Evolutionary conservation across 2,329 filamentous ascomycete genomes (phyloP).

Genomic region (Hymenoscyphus infarciens): DNA sequence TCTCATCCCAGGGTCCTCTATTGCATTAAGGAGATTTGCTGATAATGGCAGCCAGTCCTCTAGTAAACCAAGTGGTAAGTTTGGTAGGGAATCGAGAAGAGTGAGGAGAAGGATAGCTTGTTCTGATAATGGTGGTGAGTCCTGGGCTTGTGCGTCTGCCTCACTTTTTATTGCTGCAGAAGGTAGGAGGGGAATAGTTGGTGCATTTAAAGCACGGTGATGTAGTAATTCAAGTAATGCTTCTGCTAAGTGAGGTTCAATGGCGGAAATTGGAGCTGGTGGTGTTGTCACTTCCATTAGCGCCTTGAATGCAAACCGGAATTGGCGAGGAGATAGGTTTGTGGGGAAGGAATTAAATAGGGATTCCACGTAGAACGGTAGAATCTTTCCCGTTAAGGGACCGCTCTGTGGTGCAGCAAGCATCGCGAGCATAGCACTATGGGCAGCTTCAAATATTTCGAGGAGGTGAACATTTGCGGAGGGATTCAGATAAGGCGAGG

Average conservation of each 20-base stretch:
- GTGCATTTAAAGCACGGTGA: conserved; percentile 54
- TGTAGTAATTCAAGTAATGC: conserved; percentile 62
- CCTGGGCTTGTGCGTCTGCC: conserved; percentile 33
- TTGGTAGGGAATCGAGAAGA: conserved; percentile 61
- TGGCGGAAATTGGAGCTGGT: conserved; percentile 57
- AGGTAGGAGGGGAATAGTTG: conserved; percentile 41
- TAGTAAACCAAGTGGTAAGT: conserved; percentile 54
- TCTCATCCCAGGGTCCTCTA: conserved; percentile 53
- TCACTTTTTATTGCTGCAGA: conserved; percentile 24
- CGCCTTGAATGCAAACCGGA: conserved; percentile 67
- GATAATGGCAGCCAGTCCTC: conserved; percentile 64
- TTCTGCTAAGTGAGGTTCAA: conserved; percentile 60
- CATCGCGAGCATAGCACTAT: conserved; percentile 66
- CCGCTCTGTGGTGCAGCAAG: conserved; percentile 63
- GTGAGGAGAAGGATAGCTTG: conserved; percentile 62
- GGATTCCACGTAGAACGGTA: conserved; percentile 66
- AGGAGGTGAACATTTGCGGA: conserved; percentile 44
- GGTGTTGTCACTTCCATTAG: conserved; percentile 63
- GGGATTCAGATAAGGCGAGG: conserved; percentile 59
- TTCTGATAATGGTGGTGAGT: conserved; percentile 46
- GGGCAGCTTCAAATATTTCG: conserved; percentile 68
- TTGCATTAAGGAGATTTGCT: conserved; percentile 54
- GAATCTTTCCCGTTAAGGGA: conserved; percentile 55
- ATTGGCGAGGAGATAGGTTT: conserved; percentile 64
- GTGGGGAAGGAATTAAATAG: conserved; percentile 64